Evolutionary conservation across 2,329 filamentous ascomycete genomes (phyloP), one percentile per base, ranked within the genome.

Genomic region (Arachnomyces sp.): DNA sequence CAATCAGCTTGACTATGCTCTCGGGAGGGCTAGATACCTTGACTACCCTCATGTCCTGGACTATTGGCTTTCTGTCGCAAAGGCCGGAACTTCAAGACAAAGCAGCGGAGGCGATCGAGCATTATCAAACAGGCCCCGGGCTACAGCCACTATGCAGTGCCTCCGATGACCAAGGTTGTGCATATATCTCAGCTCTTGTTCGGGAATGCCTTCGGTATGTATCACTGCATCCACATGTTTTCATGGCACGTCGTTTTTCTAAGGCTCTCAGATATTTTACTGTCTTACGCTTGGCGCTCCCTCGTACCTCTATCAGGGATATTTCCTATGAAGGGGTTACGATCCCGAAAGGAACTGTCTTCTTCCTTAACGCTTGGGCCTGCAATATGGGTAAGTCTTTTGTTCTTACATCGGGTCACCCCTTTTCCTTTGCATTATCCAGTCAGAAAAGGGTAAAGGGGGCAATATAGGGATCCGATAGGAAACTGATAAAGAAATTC

Each of bases 1-100:
- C 74, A 0, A 82, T 82, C 49, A 79, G 75, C 45, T 57, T 83
- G 45, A 82, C 79, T 1, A 83, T 84, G 79, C 62, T 83, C 3
- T 79, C 76, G 0, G 79, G 79, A 1, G 79, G 79, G 0, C 63
- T 83, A 3, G 79, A 83, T 46, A 83, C 80, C 0, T 71, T 83
- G 28, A 81, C 77, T 1, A 82, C 78, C 0, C 64, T 79, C 4
- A 72, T 82, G 1, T 74, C 77, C 3, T 82, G 79, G 79, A 78
- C 75, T 49, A 68, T 82, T 37, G 76, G 72, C 0, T 64, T 80
- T 18, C 60, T 83, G 2, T 70, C 77, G 0, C 70, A 76, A 34
- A 67, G 76, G 15, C 73, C 72, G 0, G 77, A 82, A 42, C 70
- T 83, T 4, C 79, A 83, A 49, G 64, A 74, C 4, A 79, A 74